Conservation (phyloP, 805 yeast species). For the Maudiozyma turicensis region DNA sequence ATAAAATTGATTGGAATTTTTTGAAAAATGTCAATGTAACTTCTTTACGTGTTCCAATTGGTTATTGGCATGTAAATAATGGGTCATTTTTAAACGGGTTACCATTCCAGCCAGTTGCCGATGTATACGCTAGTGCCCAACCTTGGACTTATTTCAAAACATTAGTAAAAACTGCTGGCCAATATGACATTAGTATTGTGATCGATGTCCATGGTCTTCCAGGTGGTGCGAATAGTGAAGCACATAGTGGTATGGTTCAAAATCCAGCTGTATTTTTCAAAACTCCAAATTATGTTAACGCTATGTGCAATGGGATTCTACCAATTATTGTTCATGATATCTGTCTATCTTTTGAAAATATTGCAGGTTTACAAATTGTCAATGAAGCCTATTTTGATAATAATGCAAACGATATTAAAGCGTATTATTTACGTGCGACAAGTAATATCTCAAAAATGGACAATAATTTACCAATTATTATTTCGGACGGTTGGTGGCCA, state of each 20-base stretch:
- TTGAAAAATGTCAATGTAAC: slow-evolving; percentile 57
- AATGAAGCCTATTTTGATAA: slow-evolving; percentile 71
- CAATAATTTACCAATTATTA: slow-evolving; percentile 53
- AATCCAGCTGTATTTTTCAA: slow-evolving; percentile 29
- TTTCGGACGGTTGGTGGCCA: slow-evolving; percentile 94
- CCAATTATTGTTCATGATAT: slow-evolving; percentile 57
- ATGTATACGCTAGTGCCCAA: slow-evolving; percentile 53
- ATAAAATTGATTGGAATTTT: slow-evolving; percentile 75
- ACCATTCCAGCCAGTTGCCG: slow-evolving; percentile 44
- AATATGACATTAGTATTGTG: slow-evolving; percentile 58
- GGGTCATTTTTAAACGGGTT: slow-evolving; percentile 48
- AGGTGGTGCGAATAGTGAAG: slow-evolving; percentile 82
- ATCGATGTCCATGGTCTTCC: slow-evolving; percentile 87
- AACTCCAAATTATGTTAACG: slow-evolving; percentile 32
- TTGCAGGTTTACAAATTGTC: slow-evolving; percentile 75
- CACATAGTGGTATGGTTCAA: slow-evolving; percentile 65
- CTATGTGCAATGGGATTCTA: slow-evolving; percentile 40
- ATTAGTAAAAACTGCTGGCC: slow-evolving; percentile 49
- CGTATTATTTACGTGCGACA: slow-evolving; percentile 58
- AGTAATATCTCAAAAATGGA: slow-evolving; percentile 49
- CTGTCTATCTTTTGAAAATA: slow-evolving; percentile 43
- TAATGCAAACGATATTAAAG: slow-evolving; percentile 40
- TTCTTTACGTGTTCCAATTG: slow-evolving; percentile 77
- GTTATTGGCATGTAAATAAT: slow-evolving; percentile 78
- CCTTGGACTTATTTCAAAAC: slow-evolving; percentile 54